phyloP scores from a whole-genome alignment of 805 yeast genomes.

The Brettanomyces anomalus region DNA sequence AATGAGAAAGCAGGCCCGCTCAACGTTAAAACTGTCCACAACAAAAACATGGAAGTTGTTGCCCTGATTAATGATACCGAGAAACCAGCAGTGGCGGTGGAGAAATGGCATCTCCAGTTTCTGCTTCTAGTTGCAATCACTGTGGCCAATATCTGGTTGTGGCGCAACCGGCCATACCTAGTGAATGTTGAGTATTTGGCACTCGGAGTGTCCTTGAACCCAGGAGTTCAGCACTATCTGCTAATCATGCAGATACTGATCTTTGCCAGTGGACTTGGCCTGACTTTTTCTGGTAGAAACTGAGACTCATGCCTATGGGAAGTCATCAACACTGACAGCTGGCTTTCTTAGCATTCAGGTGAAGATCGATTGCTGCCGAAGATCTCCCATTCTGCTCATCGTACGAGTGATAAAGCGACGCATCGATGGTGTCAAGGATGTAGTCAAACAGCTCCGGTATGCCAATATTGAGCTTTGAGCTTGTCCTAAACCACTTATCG shows the following conservation, averaged over 20 bases:
- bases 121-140: neutral
- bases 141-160: constrained; percentile 10
- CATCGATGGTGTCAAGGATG: constrained; percentile 22
- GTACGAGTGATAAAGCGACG: constrained; percentile 17
- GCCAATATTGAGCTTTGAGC: constrained; percentile 67
- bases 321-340: constrained; percentile 20
- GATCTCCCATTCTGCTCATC: constrained; percentile 10
- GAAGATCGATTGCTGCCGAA: constrained; percentile 18
- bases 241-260: neutral
- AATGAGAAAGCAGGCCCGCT: neutral
- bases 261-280: neutral
- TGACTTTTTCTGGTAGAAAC: neutral
- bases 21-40: neutral
- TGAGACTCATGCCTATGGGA: too few relatives aligned
- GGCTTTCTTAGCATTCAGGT: neutral
- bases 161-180: neutral
- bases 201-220: constrained; percentile 5
- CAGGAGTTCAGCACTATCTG: neutral
- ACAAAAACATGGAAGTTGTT: constrained; percentile 18
- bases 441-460: constrained; percentile 36
- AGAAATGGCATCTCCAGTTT: neutral
- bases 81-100: too few relatives aligned
- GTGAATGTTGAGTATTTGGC: constrained; percentile 5
- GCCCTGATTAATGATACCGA: neutral
- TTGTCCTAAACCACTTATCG: constrained; percentile 33